Conservation (phyloP, 2,329 filamentous ascomycete species). For the Sclerotinia trifoliorum region DNA sequence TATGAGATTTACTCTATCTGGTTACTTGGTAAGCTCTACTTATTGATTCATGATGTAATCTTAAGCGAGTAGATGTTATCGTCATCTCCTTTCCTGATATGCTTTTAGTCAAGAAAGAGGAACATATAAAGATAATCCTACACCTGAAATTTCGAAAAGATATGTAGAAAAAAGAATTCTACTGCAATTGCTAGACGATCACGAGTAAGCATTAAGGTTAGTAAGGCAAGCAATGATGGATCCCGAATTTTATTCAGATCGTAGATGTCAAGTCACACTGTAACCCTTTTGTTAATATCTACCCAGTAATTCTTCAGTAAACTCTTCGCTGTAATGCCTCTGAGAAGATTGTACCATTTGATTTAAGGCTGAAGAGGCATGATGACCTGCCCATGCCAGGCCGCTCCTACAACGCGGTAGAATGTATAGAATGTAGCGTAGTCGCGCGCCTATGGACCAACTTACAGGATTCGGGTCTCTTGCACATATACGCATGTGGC, state of each 20-base stretch:
- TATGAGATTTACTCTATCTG: not conserved
- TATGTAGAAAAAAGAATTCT: not conserved
- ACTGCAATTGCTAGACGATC: too few species aligned
- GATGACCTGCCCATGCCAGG: not conserved
- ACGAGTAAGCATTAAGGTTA: too few species aligned
- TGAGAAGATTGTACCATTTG: too few species aligned
- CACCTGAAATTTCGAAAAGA: not conserved
- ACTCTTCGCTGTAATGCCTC: too few species aligned
- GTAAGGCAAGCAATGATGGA: too few species aligned
- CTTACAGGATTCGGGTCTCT: not conserved
- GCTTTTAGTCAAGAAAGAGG: not conserved
- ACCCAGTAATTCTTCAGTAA: too few species aligned
- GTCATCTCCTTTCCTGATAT: not conserved
- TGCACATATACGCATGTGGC: not conserved
- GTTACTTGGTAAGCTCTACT: not conserved
- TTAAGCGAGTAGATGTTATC: not conserved
- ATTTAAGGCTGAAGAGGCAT: not conserved
- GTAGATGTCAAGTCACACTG: too few species aligned
- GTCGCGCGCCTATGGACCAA: slow-evolving; percentile 2
- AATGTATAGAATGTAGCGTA: not conserved
- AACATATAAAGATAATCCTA: not conserved
- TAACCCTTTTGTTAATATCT: too few species aligned
- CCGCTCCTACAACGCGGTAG: not conserved
- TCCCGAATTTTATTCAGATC: not conserved
- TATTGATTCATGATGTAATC: not conserved